Evolutionary conservation across 257 asterid species (phyloP), one percentile per base, ranked within the genome.

Genomic region (Solanum sejunctum): DNA sequence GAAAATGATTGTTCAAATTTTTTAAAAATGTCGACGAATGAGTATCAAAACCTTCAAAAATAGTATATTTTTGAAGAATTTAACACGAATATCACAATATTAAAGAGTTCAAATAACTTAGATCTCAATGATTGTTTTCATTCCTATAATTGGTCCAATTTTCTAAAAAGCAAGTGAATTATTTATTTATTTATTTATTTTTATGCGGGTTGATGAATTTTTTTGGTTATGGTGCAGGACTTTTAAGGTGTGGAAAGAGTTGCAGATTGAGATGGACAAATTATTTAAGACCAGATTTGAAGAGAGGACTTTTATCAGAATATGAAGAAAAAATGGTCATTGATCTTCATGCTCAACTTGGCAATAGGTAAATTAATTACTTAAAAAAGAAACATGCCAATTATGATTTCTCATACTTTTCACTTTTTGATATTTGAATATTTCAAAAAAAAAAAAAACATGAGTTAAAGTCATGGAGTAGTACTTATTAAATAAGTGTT

Each of bases 341-440:
- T 93, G 99, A 96, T 90, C 98, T 96, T 64, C 99, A 94, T 91
- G 95, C 98, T 87, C 97, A 94, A 81, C 98, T 96, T 60, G 99
- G 99, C 78, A 94, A 96, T 91, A 96, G 98, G 99, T 94, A 1
- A 16, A 51, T 61, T 36, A 58, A 17, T 58, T n/a, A 60, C 66
- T 58, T 67, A 64, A 15, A 61, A 56, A 52, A 47, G 54, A 47
- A 57, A 8, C 17, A 78, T 26, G 49, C 11, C 49, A 75, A 51
- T 23, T 78, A 55, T 36, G 6, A 36, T 51, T 78, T 78, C 64
- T 52, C 28, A 28, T 78, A 28, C 83, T 28, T 78, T 78, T 78
- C 47, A 54, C 17, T 52, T 77, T 49, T 77, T 57, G 12, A 9
- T 47, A 51, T 77, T 77, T 77, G 16, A 51, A 77, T 51, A 77